Evolutionary conservation across 805 yeast species (phyloP).

Genomic region (Brettanomyces sp.): DNA sequence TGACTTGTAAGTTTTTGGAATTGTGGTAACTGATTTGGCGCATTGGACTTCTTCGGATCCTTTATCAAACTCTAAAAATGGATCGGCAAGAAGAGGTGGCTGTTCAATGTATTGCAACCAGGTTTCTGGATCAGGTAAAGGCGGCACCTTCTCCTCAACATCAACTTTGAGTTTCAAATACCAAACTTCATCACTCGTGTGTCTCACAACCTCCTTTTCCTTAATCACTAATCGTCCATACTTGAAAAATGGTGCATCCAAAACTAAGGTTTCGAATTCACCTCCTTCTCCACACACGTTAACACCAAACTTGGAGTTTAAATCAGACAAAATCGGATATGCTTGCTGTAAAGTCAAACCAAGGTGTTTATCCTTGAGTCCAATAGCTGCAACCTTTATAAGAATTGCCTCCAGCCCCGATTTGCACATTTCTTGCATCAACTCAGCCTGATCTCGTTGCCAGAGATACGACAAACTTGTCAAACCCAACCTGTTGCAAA

Average conservation of each 20-base stretch:
- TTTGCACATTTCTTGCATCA: conserved; percentile 74
- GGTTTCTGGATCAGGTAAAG: conserved; percentile 9
- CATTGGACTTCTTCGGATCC: not conserved
- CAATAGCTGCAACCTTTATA: conserved; percentile 90
- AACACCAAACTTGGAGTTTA: conserved; percentile 64
- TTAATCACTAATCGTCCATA: conserved; percentile 38
- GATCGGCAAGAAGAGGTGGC: conserved; percentile 33
- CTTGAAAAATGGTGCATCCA: conserved; percentile 80
- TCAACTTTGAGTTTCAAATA: conserved; percentile 51
- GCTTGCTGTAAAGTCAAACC: conserved; percentile 59
- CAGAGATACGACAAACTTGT: conserved; percentile 72
- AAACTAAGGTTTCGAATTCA: conserved; percentile 87
- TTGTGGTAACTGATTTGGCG: not conserved
- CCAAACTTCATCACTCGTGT: conserved; percentile 59
- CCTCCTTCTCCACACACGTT: conserved; percentile 99
- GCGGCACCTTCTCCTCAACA: conserved; percentile 24
- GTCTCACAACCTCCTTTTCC: conserved; percentile 32
- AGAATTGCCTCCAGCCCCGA: conserved; percentile 69
- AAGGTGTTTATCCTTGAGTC: conserved; percentile 56
- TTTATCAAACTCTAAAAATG: conserved; percentile 23
- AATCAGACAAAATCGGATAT: conserved; percentile 43
- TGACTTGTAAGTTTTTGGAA: not conserved
- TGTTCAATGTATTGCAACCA: conserved; percentile 9
- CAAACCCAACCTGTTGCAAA: conserved; percentile 65
- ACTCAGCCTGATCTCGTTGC: conserved; percentile 76